Conservation (phyloP, 495 filamentous ascomycete species). For the Xylaria castorea region DNA sequence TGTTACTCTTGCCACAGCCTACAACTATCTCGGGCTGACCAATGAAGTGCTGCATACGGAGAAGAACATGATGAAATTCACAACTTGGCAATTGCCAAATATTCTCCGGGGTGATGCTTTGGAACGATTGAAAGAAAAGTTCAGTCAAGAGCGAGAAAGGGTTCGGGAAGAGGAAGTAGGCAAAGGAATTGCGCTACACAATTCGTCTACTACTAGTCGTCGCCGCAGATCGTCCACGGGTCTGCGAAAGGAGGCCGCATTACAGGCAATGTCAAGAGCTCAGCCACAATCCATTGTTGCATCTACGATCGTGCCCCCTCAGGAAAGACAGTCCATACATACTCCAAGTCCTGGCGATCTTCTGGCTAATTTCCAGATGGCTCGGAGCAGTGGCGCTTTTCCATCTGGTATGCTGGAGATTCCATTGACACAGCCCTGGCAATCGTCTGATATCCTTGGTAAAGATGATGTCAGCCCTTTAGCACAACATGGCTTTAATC, state of each 20-base stretch:
- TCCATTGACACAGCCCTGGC: conserved; percentile 49
- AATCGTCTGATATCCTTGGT: conserved; percentile 31
- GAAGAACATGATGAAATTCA: conserved; percentile 89
- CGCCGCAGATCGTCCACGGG: conserved; percentile 75
- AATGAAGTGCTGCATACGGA: conserved; percentile 91
- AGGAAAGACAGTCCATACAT: conserved; percentile 45
- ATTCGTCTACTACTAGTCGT: conserved; percentile 63
- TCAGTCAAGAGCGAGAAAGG: conserved; percentile 82
- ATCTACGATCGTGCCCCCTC: conserved; percentile 39
- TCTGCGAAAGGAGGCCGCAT: conserved; percentile 80
- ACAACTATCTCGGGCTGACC: conserved; percentile 90
- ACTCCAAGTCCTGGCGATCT: conserved; percentile 78
- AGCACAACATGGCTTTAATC: conserved; percentile 62
- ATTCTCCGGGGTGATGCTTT: conserved; percentile 85
- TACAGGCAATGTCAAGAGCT: conserved; percentile 65
- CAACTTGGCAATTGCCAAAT: conserved; percentile 89
- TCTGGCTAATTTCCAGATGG: conserved; percentile 77
- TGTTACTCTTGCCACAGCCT: conserved; percentile 91
- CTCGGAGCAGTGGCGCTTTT: conserved; percentile 58
- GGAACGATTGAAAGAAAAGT: conserved; percentile 91
- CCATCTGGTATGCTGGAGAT: conserved; percentile 43
- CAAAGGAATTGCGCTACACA: conserved; percentile 96
- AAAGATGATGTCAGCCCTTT: conserved; percentile 59
- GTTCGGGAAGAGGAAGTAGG: conserved; percentile 81
- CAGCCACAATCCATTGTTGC: conserved; percentile 43